Percentiles rank a stretch among this genome's conserved stretches.
Conservation (phyloP, 768 basidiomycete species). For the Boletus barrowsii region DNA sequence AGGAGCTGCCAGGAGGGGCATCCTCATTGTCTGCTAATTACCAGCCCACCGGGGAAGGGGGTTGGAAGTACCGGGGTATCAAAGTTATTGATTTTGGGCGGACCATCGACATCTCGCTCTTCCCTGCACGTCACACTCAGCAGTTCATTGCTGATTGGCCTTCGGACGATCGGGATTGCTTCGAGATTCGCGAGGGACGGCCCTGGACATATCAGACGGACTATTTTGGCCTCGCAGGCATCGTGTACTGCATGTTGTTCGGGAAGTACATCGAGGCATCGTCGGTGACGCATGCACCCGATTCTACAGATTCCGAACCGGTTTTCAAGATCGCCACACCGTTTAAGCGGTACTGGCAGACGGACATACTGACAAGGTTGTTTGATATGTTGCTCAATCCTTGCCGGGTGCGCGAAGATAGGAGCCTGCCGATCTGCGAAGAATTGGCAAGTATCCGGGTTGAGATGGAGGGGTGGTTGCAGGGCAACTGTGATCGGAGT, state of each 20-base stretch:
- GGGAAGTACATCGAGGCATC: constrained; percentile 90
- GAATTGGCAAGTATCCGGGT: constrained; percentile 61
- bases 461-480: constrained; percentile 89
- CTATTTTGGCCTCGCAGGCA: constrained; percentile 93
- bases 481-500: constrained; percentile 81
- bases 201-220: constrained; percentile 96
- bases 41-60: constrained; percentile 70
- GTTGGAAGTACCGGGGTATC: constrained; percentile 87
- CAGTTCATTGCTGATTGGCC: constrained; percentile 85
- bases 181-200: constrained; percentile 77
- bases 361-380: constrained; percentile 75
- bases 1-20: constrained; percentile 70
- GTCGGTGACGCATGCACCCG: constrained; percentile 41
- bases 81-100: constrained; percentile 98
- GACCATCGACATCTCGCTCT: constrained; percentile 80
- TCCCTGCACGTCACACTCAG: constrained; percentile 64
- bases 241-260: constrained; percentile 94
- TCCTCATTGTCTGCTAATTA: constrained; percentile 76
- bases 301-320: constrained; percentile 29
- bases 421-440: constrained; percentile 66
- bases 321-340: constrained; percentile 68
- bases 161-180: constrained; percentile 87
- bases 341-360: constrained; percentile 96
- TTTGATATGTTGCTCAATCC: constrained; percentile 91
- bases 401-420: constrained; percentile 49